A percentile compares a stretch with the other conserved stretches of the same genome.
Conservation (phyloP, 495 filamentous ascomycete species). For the Aspergillus panamensis region DNA sequence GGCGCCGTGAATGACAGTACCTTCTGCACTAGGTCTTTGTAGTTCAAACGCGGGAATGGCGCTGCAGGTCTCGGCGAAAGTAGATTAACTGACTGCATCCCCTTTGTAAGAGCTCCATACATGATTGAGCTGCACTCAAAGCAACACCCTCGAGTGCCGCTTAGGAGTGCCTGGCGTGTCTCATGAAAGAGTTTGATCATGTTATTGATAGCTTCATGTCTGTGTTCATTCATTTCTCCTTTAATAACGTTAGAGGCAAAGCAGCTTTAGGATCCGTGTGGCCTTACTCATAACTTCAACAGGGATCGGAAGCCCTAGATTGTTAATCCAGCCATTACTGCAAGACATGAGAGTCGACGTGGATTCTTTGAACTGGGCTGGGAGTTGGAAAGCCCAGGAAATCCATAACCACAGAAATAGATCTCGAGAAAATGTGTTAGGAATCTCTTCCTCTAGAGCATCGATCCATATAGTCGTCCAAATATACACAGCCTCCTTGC, state of each 20-base stretch:
- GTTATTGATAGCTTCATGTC: slow-evolving; percentile 19
- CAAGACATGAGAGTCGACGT: slow-evolving; percentile 26
- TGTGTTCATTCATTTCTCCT: slow-evolving; percentile 22
- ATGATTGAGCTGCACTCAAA: slow-evolving; percentile 33
- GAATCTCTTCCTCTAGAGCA: slow-evolving; percentile 19
- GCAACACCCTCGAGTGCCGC: slow-evolving; percentile 17
- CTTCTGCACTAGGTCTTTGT: slow-evolving; percentile 13
- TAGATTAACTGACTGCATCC: slow-evolving; percentile 24
- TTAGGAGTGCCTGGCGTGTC: slow-evolving; percentile 20
- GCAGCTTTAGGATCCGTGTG: neutral
- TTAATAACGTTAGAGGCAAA: slow-evolving; percentile 5
- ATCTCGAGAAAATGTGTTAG: slow-evolving; percentile 24
- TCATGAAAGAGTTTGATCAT: slow-evolving; percentile 18
- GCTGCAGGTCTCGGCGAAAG: slow-evolving; percentile 22
- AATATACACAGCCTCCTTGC: slow-evolving; percentile 39
- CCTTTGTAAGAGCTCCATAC: slow-evolving; percentile 28
- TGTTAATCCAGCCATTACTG: slow-evolving; percentile 20
- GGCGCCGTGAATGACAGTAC: slow-evolving; percentile 21
- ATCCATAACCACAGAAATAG: slow-evolving; percentile 39
- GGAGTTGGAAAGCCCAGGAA: slow-evolving; percentile 31
- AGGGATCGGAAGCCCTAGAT: slow-evolving; percentile 31
- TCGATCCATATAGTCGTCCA: slow-evolving; percentile 46
- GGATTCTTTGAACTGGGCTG: slow-evolving; percentile 19
- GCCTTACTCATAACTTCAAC: slow-evolving; percentile 24
- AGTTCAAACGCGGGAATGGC: slow-evolving; percentile 24